Evolutionary conservation across 2,329 filamentous ascomycete genomes (phyloP).

Genomic region (Tympanopsis confertula): DNA sequence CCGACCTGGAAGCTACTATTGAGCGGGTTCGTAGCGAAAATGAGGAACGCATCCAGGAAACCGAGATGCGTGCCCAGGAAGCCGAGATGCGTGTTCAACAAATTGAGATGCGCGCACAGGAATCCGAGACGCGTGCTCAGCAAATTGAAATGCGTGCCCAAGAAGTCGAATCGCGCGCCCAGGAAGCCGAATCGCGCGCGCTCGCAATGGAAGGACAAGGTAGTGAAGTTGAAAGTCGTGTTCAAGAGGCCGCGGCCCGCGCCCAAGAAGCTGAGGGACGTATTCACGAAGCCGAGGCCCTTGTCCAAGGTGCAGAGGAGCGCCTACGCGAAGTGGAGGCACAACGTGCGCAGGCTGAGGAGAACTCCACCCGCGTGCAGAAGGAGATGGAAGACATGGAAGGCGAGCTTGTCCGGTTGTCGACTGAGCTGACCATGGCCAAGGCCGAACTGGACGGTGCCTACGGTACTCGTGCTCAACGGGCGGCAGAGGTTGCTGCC

Average conservation of each 20-base stretch:
- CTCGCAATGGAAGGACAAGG: not conserved
- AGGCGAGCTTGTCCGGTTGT: constrained; percentile 41
- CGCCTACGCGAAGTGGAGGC: constrained; percentile 20
- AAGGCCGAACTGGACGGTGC: constrained; percentile 51
- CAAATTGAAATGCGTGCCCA: not conserved
- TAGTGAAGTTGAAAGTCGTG: not conserved
- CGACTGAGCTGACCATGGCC: constrained; percentile 48
- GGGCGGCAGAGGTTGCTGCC: constrained; percentile 52
- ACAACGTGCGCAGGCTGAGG: constrained; percentile 22
- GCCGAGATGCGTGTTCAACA: too few relatives aligned
- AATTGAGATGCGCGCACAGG: not conserved
- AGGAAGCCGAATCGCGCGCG: too few relatives aligned
- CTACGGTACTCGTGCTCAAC: constrained; percentile 47
- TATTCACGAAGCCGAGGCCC: constrained; percentile 4
- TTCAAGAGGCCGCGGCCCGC: not conserved
- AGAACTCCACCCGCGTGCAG: constrained; percentile 23
- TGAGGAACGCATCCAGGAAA: not conserved
- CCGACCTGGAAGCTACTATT: not conserved
- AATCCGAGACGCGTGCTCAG: not conserved
- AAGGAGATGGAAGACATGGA: constrained; percentile 32
- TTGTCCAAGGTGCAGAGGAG: constrained; percentile 26
- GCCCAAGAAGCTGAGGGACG: not conserved
- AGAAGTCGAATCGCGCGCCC: not conserved
- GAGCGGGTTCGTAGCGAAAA: not conserved
- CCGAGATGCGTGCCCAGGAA: not conserved